Base-by-base conservation (phyloP, 805 yeast species). In the Wickerhamiella azyma region DNA sequence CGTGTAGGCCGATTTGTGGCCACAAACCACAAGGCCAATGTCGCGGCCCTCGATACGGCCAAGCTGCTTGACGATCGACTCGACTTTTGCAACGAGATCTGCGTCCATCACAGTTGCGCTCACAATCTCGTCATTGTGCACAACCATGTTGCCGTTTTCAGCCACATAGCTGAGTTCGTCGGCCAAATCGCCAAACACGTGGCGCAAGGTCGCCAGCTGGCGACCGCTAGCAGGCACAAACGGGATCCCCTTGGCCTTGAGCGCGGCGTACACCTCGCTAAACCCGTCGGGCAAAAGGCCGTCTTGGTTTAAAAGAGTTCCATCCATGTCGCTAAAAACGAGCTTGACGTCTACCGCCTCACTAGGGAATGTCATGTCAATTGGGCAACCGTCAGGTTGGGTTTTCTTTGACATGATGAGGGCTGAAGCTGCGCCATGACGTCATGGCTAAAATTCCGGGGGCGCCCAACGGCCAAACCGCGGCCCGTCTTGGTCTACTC, bases 111-210 rank as follows among this genome's bases (percentile, higher is more conserved):
- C 41, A 11, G 47, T 39, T 29, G 47, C 47, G 21, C 32, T 24
- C 8, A 44, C 42, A 16, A 44, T 28, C 33, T 43, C 46, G 29
- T 32, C 39, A 13, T 43, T 37, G 38, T 33, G 44, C 17, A 33
- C 36, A 2, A 41, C 44, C 44, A 41, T 41, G 26, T 41, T 41
- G 24, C 44, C 44, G 24, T 41, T 41, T 16, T 41, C 44, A 14
- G 44, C 44, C 35, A 41, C 35, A 17, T 32, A 41, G 32, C 38
- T 41, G 38, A 41, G 35, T 10, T 24, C 19, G 13, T 32, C 37
- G 19, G 39, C 24, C 17, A 32, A 14, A 21, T 32, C 38, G 26
- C 38, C 44, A 24, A 41, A 41, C 16, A 41, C 35, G 13, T 33
- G 44, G 24, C 35, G 38, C 13, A 41, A 39, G 17, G 37, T 41